A percentile compares a stretch with the other conserved stretches of the same genome.
Conservation (phyloP, 208 protist species). For the Leishmania turanica region DNA sequence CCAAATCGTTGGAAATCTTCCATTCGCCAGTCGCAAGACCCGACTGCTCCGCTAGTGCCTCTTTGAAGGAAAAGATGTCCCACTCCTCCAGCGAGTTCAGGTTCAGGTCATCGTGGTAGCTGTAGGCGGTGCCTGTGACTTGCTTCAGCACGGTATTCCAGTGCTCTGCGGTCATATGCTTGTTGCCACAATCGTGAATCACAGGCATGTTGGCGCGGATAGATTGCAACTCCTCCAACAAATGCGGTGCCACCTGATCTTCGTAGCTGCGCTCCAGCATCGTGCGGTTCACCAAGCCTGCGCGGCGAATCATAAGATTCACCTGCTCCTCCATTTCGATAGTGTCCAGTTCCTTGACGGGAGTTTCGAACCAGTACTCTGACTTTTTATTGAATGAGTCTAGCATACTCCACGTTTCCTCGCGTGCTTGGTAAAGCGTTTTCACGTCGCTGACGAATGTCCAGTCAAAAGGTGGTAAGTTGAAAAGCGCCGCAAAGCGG, state of each 20-base stretch:
- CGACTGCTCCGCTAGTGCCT: slow-evolving; percentile 87
- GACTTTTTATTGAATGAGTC: slow-evolving; percentile 83
- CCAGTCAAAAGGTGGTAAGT: slow-evolving; percentile 81
- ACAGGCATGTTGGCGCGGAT: slow-evolving; percentile 82
- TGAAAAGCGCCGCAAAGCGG: slow-evolving; percentile 88
- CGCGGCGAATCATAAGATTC: slow-evolving; percentile 71
- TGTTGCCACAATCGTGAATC: slow-evolving; percentile 94
- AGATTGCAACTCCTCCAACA: slow-evolving; percentile 80
- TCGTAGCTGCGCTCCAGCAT: slow-evolving; percentile 85
- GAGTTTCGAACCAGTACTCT: slow-evolving; percentile 84
- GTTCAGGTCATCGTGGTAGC: slow-evolving; percentile 87
- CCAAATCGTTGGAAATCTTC: slow-evolving; percentile 92
- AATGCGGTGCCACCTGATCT: slow-evolving; percentile 81
- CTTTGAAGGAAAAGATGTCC: slow-evolving; percentile 86
- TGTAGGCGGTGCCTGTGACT: slow-evolving; percentile 83
- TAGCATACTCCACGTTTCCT: slow-evolving; percentile 85
- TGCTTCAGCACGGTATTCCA: slow-evolving; percentile 93
- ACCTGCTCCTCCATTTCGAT: slow-evolving; percentile 86
- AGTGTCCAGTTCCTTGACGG: slow-evolving; percentile 86
- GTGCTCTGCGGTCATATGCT: slow-evolving; percentile 88
- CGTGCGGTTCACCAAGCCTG: slow-evolving; percentile 64
- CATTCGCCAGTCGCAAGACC: slow-evolving; percentile 94
- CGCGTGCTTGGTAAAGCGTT: slow-evolving; percentile 67
- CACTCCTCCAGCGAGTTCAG: slow-evolving; percentile 80
- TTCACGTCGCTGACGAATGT: slow-evolving; percentile 60